Evolutionary conservation across 2,329 filamentous ascomycete genomes (phyloP), one percentile per base, ranked within the genome.

Genomic region (Akanthomyces dipterigenus): DNA sequence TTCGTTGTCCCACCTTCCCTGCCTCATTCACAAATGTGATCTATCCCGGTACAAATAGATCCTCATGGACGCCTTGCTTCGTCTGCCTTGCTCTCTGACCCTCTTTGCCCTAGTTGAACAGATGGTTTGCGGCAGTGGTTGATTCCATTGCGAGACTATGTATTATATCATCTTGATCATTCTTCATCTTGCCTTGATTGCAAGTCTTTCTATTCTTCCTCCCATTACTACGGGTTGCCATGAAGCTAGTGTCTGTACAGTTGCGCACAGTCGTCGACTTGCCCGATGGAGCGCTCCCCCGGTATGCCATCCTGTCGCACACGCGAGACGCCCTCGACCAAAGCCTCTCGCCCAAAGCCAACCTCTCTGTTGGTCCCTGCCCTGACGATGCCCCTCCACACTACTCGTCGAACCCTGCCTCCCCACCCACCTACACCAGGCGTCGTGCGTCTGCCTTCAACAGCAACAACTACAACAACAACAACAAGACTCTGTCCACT

Each of bases 221-320:
- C 3, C 28, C 22, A 20, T 14, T 24, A 14, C 45, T 24, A 11
- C 16, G 24, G 36, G 18, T 34, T 26, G 49, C 28, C 50, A 61
- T 61, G 58, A 61, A 61, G 40, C 11, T 61, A 38, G 58, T 61
- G 4, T 48, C 14, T 49, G 42, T 36, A 7, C 50, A 40, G 18
- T 22, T 42, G 11, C 12, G 50, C 24, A 45, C 22, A 22, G 50
- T 61, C 43, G 58, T 61, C 28, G 42, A 61, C 20, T 11, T 61
- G 40, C 5, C 50, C 14, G 58, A 55, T 40, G 31, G 5, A 5
- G 42, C 42, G 3, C 42, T 55, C 11, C 50, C 50, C 2, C 50
- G 31, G 16, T 61, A 54, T n/a, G 49, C 28, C 5, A 18, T 61
- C 1, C 18, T 61, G 2, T 61, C 58, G 1, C 49, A 54, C 5